Evolutionary conservation across 331 rosid genomes (phyloP).

Genomic region (Cucumis variabilis): DNA sequence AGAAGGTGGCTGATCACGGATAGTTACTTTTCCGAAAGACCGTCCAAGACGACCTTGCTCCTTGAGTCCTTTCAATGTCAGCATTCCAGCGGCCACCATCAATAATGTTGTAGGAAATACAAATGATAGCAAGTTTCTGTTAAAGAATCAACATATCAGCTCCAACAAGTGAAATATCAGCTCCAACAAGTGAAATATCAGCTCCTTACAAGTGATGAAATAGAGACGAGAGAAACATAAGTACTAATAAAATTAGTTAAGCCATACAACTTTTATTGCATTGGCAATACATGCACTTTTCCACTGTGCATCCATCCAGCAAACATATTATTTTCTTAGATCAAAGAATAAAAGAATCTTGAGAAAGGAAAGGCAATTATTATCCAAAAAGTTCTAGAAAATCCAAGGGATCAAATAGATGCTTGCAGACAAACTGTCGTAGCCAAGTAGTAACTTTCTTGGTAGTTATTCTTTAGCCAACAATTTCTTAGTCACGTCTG

Average conservation of each 20-base stretch:
- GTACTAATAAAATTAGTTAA: neutral
- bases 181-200: neutral
- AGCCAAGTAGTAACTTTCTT: no score
- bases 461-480: no score
- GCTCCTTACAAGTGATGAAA: neutral
- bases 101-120: conserved; percentile 71
- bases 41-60: conserved; percentile 99
- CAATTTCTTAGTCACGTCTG: no score
- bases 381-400: no score
- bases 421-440: no score
- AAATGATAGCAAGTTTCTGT: conserved; percentile 86
- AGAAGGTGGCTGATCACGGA: conserved; percentile 95
- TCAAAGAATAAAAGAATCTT: no score
- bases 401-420: no score
- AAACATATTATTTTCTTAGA: neutral
- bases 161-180: neutral
- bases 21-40: conserved; percentile 77
- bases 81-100: conserved; percentile 76
- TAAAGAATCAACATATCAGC: conserved; percentile 26
- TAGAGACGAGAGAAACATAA: neutral
- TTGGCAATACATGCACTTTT: neutral
- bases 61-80: conserved; percentile 82
- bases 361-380: no score
- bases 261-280: neutral
- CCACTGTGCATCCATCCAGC: neutral